A percentile compares a stretch with the other conserved stretches of the same genome.
phyloP scores from a whole-genome alignment of 2,329 filamentous ascomycete species.

The Pestalotiopsis sp. region DNA sequence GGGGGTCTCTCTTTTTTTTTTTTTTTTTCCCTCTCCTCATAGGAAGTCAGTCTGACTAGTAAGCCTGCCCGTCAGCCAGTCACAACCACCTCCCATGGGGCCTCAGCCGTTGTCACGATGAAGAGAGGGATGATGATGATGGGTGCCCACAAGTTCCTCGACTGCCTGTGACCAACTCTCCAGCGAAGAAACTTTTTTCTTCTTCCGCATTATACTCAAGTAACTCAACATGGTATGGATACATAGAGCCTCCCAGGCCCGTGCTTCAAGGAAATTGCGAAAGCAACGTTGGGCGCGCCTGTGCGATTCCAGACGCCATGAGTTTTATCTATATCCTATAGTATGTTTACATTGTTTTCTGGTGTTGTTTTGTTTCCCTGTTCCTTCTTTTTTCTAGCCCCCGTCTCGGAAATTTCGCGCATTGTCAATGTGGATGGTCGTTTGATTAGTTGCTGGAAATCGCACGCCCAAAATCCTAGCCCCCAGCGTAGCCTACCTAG shows the following conservation, averaged over 20 bases:
- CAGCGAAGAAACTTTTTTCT: not conserved
- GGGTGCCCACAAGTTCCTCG: not conserved
- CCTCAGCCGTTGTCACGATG: not conserved
- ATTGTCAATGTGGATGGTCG: slow-evolving; percentile 5
- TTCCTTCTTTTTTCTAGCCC: slow-evolving; percentile 7
- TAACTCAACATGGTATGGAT: not conserved
- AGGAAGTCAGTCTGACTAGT: not conserved
- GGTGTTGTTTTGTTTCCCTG: not conserved
- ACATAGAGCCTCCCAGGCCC: not conserved
- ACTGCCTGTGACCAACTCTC: not conserved
- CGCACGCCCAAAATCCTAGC: slow-evolving; percentile 6
- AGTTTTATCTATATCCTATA: not conserved
- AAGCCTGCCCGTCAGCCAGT: not conserved
- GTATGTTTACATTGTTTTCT: slow-evolving; percentile 5
- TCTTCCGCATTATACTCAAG: not conserved
- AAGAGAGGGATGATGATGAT: not conserved
- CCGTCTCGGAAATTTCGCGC: slow-evolving; percentile 11
- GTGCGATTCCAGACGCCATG: too few species aligned
- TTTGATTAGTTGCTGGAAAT: slow-evolving; percentile 8
- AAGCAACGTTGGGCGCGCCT: not conserved
- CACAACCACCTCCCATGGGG: not conserved
- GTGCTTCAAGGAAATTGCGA: slow-evolving; percentile 4
- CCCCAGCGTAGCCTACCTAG: not conserved
- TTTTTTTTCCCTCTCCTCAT: slow-evolving; percentile 1
- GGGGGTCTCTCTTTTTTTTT: not conserved